These are phyloP conservation scores for Poa annua DNA, from an alignment of 176 grass and related monocot genomes.

Conservation along the genomic window DNA sequence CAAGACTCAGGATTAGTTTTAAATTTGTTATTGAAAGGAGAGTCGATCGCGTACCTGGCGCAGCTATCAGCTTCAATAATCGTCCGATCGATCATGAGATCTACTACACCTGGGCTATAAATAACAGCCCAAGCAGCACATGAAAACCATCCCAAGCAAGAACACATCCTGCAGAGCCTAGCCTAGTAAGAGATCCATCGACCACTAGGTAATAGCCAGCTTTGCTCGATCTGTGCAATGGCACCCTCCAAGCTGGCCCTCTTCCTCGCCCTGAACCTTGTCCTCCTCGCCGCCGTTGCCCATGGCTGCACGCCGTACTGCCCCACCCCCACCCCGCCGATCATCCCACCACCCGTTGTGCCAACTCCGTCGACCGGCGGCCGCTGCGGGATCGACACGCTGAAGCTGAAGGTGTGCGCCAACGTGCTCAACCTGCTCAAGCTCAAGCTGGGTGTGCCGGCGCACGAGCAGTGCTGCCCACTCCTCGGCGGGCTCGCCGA, in stretches of 20 bases:
- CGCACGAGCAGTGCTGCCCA: constrained; percentile 42
- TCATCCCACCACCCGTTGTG: neutral
- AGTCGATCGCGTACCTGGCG: neutral
- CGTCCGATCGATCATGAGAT: neutral
- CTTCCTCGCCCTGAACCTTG: constrained; percentile 35
- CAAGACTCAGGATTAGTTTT: neutral
- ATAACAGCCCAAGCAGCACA: constrained; percentile 3
- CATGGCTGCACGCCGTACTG: constrained; percentile 39
- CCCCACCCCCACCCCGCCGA: constrained; percentile 11
- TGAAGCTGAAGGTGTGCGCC: constrained; percentile 48
- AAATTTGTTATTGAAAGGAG: neutral
- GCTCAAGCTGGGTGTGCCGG: constrained; percentile 29
- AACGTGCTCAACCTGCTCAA: constrained; percentile 51
- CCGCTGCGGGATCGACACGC: constrained; percentile 42
- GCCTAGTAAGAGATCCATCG: too few species aligned
- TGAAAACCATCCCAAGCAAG: constrained; percentile 18
- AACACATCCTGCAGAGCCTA: neutral
- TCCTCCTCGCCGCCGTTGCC: constrained; percentile 29
- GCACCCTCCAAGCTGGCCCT: constrained; percentile 31
- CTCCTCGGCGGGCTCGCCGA: neutral
- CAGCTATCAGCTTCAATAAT: neutral
- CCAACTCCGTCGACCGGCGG: neutral
- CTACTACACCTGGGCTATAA: constrained; percentile 18
- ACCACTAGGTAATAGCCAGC: too few species aligned
- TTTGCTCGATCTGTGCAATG: constrained; percentile 29